Evolutionary conservation across 2,329 filamentous ascomycete genomes (phyloP), one percentile per base, ranked within the genome.

Genomic region (Paracoccidioides brasiliensis): DNA sequence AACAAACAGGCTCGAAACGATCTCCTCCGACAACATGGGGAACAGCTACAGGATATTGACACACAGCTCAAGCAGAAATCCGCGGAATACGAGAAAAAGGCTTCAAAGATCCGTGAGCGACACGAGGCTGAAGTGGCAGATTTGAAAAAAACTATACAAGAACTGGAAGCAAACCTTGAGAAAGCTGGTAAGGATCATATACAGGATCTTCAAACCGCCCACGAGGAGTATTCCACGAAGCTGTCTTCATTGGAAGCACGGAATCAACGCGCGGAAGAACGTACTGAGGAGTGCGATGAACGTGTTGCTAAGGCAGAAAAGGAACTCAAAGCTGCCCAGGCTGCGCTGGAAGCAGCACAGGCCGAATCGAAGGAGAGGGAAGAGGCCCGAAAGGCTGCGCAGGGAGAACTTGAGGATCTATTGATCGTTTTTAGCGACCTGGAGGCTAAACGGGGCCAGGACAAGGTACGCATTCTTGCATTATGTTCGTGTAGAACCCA

Each of bases 361-460:
- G 57, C 59, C 2, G 67, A 70, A 44, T 63, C 59, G 64, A 60
- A 63, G 9, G 72, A 78, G 60, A 83, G 80, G 59, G 80, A 83
- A 61, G 78, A 81, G 57, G 82, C 85, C 56, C 82, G 80, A 55
- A 77, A 81, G 58, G 72, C 78, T 1, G 78, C 79, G 4, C 87
- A 91, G 66, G 77, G 80, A 2, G 88, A 93, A 68, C 75, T 91
- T 48, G 88, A 93, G 62, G 88, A 93, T 67, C 75, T 91, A 54
- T 73, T 93, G 40, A 86, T 91, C 73, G 84, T 93, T 4, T 88
- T 90, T 69, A 83, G 81, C 12, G 88, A 93, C 65, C 66, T 90
- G 15, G 88, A 93, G 69, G 85, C 88, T 54, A 91, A 90, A 72
- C 76, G 82, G 51, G 77, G 78, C 44, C 82, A 80, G 62, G 89